Evolutionary conservation across 805 yeast species (phyloP), one percentile per base, ranked within the genome.

Genomic region (Lipomyces chichibuensis): DNA sequence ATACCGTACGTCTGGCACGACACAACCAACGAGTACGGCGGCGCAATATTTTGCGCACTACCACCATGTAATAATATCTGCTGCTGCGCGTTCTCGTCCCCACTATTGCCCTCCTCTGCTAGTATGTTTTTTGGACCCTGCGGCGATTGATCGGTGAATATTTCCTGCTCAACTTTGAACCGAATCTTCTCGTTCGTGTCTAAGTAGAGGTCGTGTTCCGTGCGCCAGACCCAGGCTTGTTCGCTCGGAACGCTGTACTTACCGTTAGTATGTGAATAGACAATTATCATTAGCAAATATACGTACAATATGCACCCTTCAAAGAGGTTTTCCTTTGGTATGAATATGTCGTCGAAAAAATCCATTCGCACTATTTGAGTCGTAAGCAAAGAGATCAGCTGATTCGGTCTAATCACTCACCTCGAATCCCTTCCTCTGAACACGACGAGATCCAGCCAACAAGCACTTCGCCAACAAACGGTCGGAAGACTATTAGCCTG

Each of bases 1-100:
- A 92, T 91, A 56, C 99, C 99, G 74, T 92, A 97, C 2, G 92
- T 87, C 77, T 92, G 97, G 77, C 98, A 92, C 70, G 97, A 90
- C 20, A 94, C 98, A 35, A 91, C 78, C 33, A 94, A 79, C 9
- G 92, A 91, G 79, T 92, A 93, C 17, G 97, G 92, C 11, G 97
- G 95, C 13, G 84, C 81, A 63, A 83, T 83, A 33, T 78, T 78
- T 27, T 75, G 73, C 11, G 51, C 49, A 3, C 43, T 49, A 14
- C 62, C 59, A 11, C 39, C 59, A n/a, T 63, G 63, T 29, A 60
- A 27, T 27, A 56, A 27, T 56, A 32, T 35, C 57, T 63, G 64
- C 64, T 63, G 64, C 59, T 53, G 61, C 25, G 49, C 55, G 20
- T 32, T 29, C 37, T 23, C 59, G 6, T n/a, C 54, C 23, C 54